A percentile compares a stretch with the other conserved stretches of the same genome.
Conservation (phyloP, 371 early-diverging fungal species). For the Zychaea mexicana region DNA sequence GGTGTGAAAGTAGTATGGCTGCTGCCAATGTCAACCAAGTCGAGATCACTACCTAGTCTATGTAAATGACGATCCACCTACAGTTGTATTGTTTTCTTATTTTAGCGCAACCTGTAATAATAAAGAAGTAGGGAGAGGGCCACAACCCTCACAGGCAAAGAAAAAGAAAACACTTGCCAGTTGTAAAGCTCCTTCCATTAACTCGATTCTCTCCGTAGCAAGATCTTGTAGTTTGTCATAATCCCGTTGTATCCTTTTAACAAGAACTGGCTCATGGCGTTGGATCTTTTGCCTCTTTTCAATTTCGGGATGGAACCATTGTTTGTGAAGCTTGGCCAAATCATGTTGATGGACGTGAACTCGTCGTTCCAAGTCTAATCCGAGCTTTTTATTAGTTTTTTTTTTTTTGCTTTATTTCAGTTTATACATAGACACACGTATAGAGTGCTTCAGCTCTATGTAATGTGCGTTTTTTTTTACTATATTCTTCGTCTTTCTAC, state of each 20-base stretch:
- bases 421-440: background rate
- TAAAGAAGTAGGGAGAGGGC: background rate
- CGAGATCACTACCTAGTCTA: slow-evolving; percentile 32
- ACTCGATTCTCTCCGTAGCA: slow-evolving; percentile 40
- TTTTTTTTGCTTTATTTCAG: background rate
- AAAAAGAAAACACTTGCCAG: slow-evolving; percentile 24
- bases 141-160: background rate
- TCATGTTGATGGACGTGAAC: slow-evolving; percentile 38
- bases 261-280: slow-evolving; percentile 36
- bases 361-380: slow-evolving; percentile 35
- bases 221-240: slow-evolving; percentile 44
- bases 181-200: slow-evolving; percentile 49
- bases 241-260: slow-evolving; percentile 41
- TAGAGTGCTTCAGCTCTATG: no score
- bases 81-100: background rate
- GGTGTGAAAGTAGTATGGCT: slow-evolving; percentile 1
- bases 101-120: background rate
- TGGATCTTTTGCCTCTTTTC: slow-evolving; percentile 33
- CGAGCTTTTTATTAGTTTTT: background rate
- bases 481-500: background rate
- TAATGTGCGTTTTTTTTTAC: no score
- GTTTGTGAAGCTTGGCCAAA: slow-evolving; percentile 39
- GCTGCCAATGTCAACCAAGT: slow-evolving; percentile 40
- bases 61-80: slow-evolving; percentile 48
- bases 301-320: slow-evolving; percentile 40